A percentile compares a stretch with the other conserved stretches of the same genome.
phyloP scores from a whole-genome alignment of 176 grass and related monocot species.

The Urochloa ruziziensis region DNA sequence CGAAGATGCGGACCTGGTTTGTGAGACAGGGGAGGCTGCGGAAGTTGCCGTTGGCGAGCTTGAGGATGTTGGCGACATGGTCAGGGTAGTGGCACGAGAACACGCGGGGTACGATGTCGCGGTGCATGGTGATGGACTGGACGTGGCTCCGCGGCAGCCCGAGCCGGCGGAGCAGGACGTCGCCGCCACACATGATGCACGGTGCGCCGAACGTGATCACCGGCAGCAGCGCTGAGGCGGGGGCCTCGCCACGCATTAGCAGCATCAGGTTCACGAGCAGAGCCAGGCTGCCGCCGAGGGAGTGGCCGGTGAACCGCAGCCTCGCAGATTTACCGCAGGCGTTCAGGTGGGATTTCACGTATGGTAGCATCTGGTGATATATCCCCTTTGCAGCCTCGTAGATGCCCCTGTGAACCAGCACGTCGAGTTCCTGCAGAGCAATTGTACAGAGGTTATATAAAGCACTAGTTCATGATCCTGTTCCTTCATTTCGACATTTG shows the following conservation, averaged over 20 bases:
- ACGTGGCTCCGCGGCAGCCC: conserved; percentile 70
- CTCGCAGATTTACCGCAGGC: conserved; percentile 39
- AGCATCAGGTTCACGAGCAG: conserved; percentile 93
- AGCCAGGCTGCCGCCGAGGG: conserved; percentile 82
- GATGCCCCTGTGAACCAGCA: conserved; percentile 88
- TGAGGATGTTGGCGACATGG: conserved; percentile 80
- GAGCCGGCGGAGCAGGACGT: conserved; percentile 67
- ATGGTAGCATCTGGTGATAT: conserved; percentile 82
- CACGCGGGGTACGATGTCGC: conserved; percentile 94
- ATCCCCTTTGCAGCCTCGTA: conserved; percentile 97
- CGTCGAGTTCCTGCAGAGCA: conserved; percentile 53
- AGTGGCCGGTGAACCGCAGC: conserved; percentile 81
- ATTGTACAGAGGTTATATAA: conserved; percentile 5
- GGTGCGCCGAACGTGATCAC: conserved; percentile 91
- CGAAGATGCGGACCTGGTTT: conserved; percentile 52
- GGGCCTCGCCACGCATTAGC: conserved; percentile 52
- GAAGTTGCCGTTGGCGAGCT: conserved; percentile 85
- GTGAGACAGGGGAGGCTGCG: conserved; percentile 75
- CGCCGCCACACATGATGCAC: conserved; percentile 93
- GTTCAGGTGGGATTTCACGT: conserved; percentile 64
- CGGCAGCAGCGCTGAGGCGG: conserved; percentile 57
- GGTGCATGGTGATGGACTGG: conserved; percentile 72
- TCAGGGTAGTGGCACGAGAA: conserved; percentile 94
- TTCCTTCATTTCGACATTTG: background rate
- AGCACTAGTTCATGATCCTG: background rate